phyloP scores from a whole-genome alignment of 306 rosid species.

The Sophora flavescens region DNA sequence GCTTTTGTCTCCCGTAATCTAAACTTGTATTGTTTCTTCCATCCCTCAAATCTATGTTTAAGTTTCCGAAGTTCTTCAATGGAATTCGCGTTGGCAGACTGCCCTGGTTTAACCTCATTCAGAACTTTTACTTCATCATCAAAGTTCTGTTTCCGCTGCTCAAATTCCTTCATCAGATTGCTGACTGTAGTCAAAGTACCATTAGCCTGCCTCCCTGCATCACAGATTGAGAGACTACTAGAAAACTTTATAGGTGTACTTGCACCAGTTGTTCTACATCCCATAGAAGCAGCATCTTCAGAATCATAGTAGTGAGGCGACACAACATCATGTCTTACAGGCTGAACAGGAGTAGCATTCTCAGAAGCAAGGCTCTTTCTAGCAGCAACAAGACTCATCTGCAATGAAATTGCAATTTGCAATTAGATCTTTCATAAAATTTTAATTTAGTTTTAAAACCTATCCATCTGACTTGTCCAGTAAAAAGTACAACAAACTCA shows the following conservation, averaged over 20 bases:
- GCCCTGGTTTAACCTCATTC: constrained; percentile 65
- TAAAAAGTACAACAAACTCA: not conserved
- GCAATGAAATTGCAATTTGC: constrained; percentile 47
- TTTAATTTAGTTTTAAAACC: constrained; percentile 18
- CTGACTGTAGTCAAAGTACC: constrained; percentile 66
- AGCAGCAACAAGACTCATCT: constrained; percentile 91
- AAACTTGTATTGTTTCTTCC: constrained; percentile 94
- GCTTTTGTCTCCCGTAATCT: constrained; percentile 71
- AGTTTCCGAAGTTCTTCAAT: constrained; percentile 79
- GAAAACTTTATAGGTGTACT: constrained; percentile 72
- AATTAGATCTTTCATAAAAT: not conserved
- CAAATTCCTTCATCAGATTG: constrained; percentile 84
- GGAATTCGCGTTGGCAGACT: constrained; percentile 47
- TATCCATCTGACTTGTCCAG: constrained; percentile 5
- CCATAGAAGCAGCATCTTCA: constrained; percentile 68
- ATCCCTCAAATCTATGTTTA: constrained; percentile 70
- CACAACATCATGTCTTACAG: constrained; percentile 56
- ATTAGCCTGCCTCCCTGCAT: constrained; percentile 62
- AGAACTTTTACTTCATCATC: constrained; percentile 77
- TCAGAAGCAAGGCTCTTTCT: constrained; percentile 78
- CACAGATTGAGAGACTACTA: constrained; percentile 50
- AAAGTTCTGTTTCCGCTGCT: constrained; percentile 67
- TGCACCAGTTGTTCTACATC: constrained; percentile 75
- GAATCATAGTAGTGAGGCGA: constrained; percentile 70
- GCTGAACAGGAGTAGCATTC: constrained; percentile 52